Evolutionary conservation across 371 early-diverging fungal genomes (phyloP), one percentile per base, ranked within the genome.

Genomic region (Mortierella sp.): DNA sequence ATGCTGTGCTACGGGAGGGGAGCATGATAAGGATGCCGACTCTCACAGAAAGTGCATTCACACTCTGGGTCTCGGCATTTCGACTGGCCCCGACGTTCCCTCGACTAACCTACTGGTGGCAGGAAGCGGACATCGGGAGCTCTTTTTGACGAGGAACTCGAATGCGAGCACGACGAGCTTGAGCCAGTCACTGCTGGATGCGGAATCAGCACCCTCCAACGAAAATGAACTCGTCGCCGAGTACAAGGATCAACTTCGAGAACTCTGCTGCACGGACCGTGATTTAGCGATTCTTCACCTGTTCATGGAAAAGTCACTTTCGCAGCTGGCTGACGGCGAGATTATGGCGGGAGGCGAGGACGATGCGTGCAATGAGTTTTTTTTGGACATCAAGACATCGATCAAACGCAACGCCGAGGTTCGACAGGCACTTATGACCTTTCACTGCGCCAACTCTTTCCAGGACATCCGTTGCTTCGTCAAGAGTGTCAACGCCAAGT

Each of bases 381-480:
- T 81, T 19, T 63, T 72, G 19, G 80, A 82, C 9, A 75, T 77
- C 44, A 80, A 81, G 42, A 84, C 89, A 3, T 82, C 87, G 10
- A 83, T 87, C 71, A 80, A 82, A 70, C 78, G 73, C 7, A 80
- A 71, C 55, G 68, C 80, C 8, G 80, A 87, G 34, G 71, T 87
- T 31, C 80, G 81, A 19, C 81, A 84, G 68, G 70, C 79, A 6
- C 44, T 82, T 13, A 75, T 78, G 76, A 75, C 80, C 11, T 83
- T 82, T 42, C 80, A 88, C 50, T 83, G 88, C 72, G 78, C 81
- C 47, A 68, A 70, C 48, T 84, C 88, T 14, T 88, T 91, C n/a
- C 68, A 83, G 38, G 88, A 94, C 52, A 89, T 91, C 58, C 89
- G 91, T 28, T 95, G 95, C 73, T 95, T 94, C 88, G 91, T 96